These are phyloP conservation scores for Gigaspora rosea DNA, from an alignment of 192 early-diverging fungal species.

Conservation along the genomic window DNA sequence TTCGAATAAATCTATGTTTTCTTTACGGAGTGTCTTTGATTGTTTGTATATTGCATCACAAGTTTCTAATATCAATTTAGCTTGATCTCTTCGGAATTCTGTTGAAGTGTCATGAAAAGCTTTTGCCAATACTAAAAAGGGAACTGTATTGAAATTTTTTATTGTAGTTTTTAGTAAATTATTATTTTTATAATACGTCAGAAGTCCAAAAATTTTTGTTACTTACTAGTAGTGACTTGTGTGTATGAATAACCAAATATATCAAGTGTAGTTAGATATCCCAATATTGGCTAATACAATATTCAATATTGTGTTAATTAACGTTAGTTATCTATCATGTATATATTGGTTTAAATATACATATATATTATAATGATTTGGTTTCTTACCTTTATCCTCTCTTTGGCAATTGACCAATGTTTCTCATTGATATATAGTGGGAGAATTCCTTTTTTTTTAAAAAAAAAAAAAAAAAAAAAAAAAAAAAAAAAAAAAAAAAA, in stretches of 20 bases:
- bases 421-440: conserved; percentile 46
- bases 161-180: too few species aligned
- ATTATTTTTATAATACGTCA: too few species aligned
- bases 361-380: neutral
- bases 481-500: too few species aligned
- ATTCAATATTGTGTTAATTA: too few species aligned
- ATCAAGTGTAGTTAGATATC: conserved; percentile 47
- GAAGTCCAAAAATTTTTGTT: too few species aligned
- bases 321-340: too few species aligned
- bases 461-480: too few species aligned
- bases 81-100: conserved; percentile 42
- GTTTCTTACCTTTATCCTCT: conserved; percentile 42
- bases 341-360: neutral
- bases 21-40: conserved; percentile 38
- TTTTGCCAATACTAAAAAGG: conserved; percentile 42
- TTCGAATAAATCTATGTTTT: conserved; percentile 39
- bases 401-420: conserved; percentile 46
- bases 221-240: conserved; percentile 36
- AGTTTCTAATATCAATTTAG: conserved; percentile 43
- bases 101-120: conserved; percentile 39
- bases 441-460: conserved; percentile 36
- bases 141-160: conserved; percentile 14
- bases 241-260: conserved; percentile 48
- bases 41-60: conserved; percentile 47
- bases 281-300: conserved; percentile 45